Percentiles rank a stretch among this genome's conserved stretches.
phyloP scores from a whole-genome alignment of 208 protist species.

The Endotrypanum monterogeii region DNA sequence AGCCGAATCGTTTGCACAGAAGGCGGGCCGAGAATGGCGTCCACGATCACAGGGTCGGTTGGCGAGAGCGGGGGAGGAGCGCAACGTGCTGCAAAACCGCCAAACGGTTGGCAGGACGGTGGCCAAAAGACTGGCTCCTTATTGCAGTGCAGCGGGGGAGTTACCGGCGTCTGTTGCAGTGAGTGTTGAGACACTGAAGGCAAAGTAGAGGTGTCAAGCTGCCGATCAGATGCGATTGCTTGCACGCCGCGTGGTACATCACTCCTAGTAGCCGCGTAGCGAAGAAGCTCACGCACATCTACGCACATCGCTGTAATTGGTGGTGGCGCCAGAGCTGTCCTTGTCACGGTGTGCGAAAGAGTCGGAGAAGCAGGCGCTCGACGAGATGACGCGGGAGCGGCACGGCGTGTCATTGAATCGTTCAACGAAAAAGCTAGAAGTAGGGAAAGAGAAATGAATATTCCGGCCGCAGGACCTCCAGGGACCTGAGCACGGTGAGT shows the following conservation, averaged over 20 bases:
- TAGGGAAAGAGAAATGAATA: not conserved
- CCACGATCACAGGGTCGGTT: slow-evolving; percentile 37
- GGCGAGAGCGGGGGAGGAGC: slow-evolving; percentile 41
- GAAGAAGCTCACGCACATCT: slow-evolving; percentile 52
- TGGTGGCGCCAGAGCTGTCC: not conserved
- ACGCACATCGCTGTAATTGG: slow-evolving; percentile 55
- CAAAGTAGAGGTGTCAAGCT: not conserved
- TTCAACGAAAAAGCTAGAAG: not conserved
- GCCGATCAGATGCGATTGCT: not conserved
- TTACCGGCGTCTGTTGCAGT: not conserved
- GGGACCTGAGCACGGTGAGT: not conserved
- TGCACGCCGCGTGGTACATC: not conserved
- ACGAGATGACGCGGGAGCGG: too few species aligned
- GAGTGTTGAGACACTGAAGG: not conserved
- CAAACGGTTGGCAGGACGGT: slow-evolving; percentile 6
- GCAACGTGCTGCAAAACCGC: slow-evolving; percentile 3
- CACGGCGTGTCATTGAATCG: not conserved
- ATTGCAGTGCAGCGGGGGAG: not conserved
- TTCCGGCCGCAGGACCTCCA: not conserved
- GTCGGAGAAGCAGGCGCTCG: not conserved
- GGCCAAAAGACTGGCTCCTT: slow-evolving; percentile 21
- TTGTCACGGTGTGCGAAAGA: not conserved
- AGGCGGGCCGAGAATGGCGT: slow-evolving; percentile 32
- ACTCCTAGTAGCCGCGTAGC: slow-evolving; percentile 12
- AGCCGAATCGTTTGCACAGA: slow-evolving; percentile 1